Base-by-base conservation (phyloP, 2,329 filamentous ascomycete species). In the Xylaria sp. region DNA sequence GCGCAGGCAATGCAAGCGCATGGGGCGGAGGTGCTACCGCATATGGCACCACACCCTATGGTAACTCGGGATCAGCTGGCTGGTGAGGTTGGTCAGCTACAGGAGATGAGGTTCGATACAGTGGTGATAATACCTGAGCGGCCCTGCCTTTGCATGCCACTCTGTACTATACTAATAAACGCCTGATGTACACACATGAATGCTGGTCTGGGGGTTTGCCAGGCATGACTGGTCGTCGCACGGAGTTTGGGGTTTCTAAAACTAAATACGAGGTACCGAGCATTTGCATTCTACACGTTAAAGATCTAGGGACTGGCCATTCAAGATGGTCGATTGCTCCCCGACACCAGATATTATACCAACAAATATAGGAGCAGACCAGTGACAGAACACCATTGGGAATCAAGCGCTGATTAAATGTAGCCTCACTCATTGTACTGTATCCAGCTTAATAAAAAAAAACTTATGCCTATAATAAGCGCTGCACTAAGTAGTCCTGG, bases 11-110 rank as follows among this genome's bases (percentile, higher is more conserved):
- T 60, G 83, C 86, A 68, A 91, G 87, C 75, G 83, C 87, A 20
- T 94, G 92, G 87, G 91, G 91, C 41, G 85, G 79, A 58, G 86
- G 65, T 39, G 73, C 76, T 23, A 78, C 77, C 0, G 73, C 76
- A 1, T 78, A 81, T 52, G 82, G 81, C 10, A 82, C 82, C 3
- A 84, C 83, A 12, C 82, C 83, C 0, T 85, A 83, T 56, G 85
- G 85, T 15, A 81, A 83, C 45, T 84, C 85, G 18, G 85, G 85
- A n/a, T 80, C 83, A 66, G 80, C 80, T 52, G 82, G 83, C 39
- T 87, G 85, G 85, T 83, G 82, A 76, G 84, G 72, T 32, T 46
- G 36, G 25, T 58, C 30, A 28, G 36, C 46, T 25, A 48, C 6
- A 23, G 53, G 18, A n/a, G 46, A 43, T 58, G 34, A 58, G 48